These are phyloP conservation scores for Calocera viscosa DNA, from an alignment of 768 basidiomycete species.

Conservation along the genomic window DNA sequence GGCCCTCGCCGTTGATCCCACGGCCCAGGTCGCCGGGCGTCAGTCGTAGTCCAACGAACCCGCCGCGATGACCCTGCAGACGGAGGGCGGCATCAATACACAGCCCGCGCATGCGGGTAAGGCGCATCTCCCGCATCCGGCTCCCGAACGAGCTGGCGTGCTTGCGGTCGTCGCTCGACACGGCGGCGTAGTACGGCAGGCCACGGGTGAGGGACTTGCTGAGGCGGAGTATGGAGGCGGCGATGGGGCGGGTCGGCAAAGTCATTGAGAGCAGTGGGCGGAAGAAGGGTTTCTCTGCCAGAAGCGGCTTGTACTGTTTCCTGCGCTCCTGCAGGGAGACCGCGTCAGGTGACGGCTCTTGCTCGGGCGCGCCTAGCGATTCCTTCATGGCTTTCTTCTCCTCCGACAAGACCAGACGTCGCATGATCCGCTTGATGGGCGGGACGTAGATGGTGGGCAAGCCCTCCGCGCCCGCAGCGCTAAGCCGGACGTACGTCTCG, in stretches of 20 bases:
- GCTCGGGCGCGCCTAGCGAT: no score
- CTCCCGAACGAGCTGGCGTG: conserved; percentile 24
- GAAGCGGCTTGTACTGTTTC: conserved; percentile 24
- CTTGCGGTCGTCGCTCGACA: conserved; percentile 29
- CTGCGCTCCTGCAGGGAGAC: conserved; percentile 18
- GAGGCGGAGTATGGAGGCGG: conserved; percentile 27
- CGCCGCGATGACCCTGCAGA: conserved; percentile 31
- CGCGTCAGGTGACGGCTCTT: no score
- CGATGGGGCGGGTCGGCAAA: conserved; percentile 34
- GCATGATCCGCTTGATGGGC: neutral
- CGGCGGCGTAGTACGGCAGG: conserved; percentile 27
- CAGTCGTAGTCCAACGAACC: conserved; percentile 31
- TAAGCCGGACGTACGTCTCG: neutral
- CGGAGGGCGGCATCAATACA: conserved; percentile 23
- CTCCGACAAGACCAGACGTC: neutral
- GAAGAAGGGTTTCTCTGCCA: conserved; percentile 29
- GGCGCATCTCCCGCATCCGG: conserved; percentile 29
- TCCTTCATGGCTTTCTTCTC: conserved; percentile 11
- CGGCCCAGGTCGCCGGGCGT: conserved; percentile 24
- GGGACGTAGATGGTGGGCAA: neutral
- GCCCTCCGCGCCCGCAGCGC: neutral
- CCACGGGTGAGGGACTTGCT: conserved; percentile 27
- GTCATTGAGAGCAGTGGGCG: conserved; percentile 33
- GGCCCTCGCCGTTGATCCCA: conserved; percentile 30
- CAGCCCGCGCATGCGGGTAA: conserved; percentile 28